phyloP scores from a whole-genome alignment of 2,329 filamentous ascomycete genomes.

The Thielaviopsis euricoi region DNA sequence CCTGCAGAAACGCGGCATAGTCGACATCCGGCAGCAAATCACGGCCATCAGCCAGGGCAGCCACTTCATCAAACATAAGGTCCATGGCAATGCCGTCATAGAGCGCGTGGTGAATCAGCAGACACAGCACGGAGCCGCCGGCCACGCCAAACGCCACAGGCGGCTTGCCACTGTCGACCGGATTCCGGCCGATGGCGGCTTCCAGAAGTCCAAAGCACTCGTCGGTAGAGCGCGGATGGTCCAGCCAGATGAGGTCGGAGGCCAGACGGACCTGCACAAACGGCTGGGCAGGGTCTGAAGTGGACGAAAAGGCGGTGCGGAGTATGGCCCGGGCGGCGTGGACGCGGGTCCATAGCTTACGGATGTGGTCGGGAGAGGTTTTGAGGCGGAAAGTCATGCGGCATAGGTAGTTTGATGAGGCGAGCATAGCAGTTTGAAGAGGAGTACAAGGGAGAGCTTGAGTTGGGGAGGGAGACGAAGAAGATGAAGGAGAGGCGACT shows the following conservation, averaged over 20 bases:
- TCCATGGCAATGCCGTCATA: slow-evolving; percentile 73
- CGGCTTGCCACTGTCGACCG: slow-evolving; percentile 28
- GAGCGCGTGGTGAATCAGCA: slow-evolving; percentile 58
- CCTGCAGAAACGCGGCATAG: slow-evolving; percentile 47
- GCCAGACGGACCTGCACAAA: slow-evolving; percentile 57
- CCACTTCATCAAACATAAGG: slow-evolving; percentile 52
- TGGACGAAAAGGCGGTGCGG: slow-evolving; percentile 57
- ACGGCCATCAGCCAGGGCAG: slow-evolving; percentile 34
- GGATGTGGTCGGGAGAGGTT: slow-evolving; percentile 32
- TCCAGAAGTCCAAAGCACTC: slow-evolving; percentile 25
- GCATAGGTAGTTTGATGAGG: slow-evolving; percentile 55
- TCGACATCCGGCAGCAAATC: slow-evolving; percentile 31
- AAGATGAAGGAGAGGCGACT: slow-evolving; percentile 12
- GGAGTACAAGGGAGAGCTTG: slow-evolving; percentile 58
- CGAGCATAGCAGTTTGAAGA: slow-evolving; percentile 76
- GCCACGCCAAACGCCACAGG: slow-evolving; percentile 31
- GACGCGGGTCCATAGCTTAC: slow-evolving; percentile 45
- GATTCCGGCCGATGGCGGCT: slow-evolving; percentile 20
- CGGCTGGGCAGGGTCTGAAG: slow-evolving; percentile 40
- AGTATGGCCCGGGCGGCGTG: slow-evolving; percentile 56
- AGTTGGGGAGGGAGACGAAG: slow-evolving; percentile 15
- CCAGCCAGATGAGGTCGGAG: slow-evolving; percentile 25
- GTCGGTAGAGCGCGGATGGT: slow-evolving; percentile 20
- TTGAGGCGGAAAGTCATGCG: slow-evolving; percentile 46
- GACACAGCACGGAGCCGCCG: slow-evolving; percentile 25